Evolutionary conservation across 192 early-diverging fungal species (phyloP).

Genomic region (Entophlyctis luteolus): DNA sequence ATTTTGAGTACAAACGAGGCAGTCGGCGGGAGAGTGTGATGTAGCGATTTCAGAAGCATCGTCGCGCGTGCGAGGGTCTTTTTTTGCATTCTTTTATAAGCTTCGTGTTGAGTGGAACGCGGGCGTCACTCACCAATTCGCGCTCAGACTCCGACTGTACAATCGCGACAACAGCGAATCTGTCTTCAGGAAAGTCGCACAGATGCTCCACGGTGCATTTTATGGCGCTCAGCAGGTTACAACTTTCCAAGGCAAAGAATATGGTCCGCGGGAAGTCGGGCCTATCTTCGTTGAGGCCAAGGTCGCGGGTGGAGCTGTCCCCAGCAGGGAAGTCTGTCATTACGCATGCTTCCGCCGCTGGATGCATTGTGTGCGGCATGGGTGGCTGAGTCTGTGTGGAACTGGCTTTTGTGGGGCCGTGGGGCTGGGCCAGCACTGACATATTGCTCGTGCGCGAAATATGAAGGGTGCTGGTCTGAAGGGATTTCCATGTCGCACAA

Average conservation of each 20-base stretch:
- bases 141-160: constrained; percentile 4
- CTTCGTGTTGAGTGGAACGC: neutral
- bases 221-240: neutral
- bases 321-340: too few relatives aligned
- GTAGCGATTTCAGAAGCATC: neutral
- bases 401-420: too few relatives aligned
- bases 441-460: too few relatives aligned
- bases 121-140: neutral
- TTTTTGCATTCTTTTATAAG: neutral
- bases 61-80: neutral
- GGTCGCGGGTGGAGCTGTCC: too few relatives aligned
- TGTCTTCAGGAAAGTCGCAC: neutral
- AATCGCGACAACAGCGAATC: neutral
- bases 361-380: too few relatives aligned
- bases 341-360: too few relatives aligned
- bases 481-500: too few relatives aligned
- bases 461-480: too few relatives aligned
- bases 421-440: too few relatives aligned
- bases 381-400: too few relatives aligned
- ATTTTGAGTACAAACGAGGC: neutral
- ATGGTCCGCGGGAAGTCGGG: too few relatives aligned
- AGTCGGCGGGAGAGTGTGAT: neutral
- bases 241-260: neutral
- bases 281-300: too few relatives aligned
- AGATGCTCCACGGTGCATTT: constrained; percentile 4